These are phyloP conservation scores for Eucalyptus sideroxylon DNA, from an alignment of 345 rosid species.

Conservation along the genomic window DNA sequence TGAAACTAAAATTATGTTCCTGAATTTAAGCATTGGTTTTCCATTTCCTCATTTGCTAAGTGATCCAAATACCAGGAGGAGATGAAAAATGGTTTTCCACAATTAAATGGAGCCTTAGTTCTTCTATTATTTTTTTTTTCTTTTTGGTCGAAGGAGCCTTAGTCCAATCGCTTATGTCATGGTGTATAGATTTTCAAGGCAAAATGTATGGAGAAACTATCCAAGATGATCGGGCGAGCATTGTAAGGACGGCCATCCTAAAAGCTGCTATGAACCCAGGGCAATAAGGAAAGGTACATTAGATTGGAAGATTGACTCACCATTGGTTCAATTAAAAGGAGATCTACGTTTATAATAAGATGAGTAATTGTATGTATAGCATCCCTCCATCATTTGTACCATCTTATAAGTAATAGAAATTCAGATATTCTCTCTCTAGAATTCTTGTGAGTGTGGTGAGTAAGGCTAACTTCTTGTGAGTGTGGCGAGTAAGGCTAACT, in stretches of 20 bases:
- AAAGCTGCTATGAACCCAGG: neutral
- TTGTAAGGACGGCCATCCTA: neutral
- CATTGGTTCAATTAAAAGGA: neutral
- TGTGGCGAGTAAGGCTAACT: neutral
- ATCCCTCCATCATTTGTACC: neutral
- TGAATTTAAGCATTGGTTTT: neutral
- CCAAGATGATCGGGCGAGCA: neutral
- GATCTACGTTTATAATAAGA: neutral
- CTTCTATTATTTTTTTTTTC: no score
- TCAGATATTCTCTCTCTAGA: neutral
- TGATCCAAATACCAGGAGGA: neutral
- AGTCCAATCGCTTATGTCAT: neutral
- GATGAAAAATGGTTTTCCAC: neutral
- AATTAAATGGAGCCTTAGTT: neutral
- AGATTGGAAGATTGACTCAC: neutral
- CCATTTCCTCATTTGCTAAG: neutral
- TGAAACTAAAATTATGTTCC: no score
- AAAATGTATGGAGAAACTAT: neutral
- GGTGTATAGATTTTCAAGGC: neutral
- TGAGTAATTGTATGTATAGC: neutral
- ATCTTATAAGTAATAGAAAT: neutral
- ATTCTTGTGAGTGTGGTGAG: neutral
- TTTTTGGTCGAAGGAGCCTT: neutral
- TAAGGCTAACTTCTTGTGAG: neutral
- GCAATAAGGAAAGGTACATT: neutral